Evolutionary conservation across 441 rosid species (phyloP), one percentile per base, ranked within the genome.

Genomic region (Arabidopsis hybrid): DNA sequence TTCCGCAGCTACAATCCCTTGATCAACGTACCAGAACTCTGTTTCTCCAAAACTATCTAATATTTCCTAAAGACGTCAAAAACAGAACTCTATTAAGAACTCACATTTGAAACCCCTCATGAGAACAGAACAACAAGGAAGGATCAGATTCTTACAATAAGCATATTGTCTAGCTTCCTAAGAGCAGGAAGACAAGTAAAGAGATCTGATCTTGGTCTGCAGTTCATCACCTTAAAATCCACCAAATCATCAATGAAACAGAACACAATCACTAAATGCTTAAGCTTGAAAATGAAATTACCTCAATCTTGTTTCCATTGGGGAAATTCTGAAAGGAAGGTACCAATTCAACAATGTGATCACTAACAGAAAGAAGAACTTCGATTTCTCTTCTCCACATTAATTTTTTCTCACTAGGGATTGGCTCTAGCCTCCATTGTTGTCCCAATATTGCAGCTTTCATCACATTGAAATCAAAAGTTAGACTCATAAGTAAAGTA

Each of bases 371-470:
- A 36, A 87, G 85, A 72, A 89, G 87, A 80, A 85, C 86, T 65
- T 87, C 94, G 77, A 85, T 83, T 71, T 87, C 91, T 76, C 94
- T 89, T 80, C 76, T 80, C 94, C 94, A 89, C 90, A 89, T 85
- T 0, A 85, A 43, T 79, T 85, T 89, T 76, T 84, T 89, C 76
- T 84, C 89, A 11, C 38, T 65, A 69, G 83, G 61, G 6, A 84
- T 9, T 40, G 91, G 89, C 74, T 89, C 89, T 80, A 89, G 62
- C 75, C 91, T 83, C 93, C 93, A 89, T 16, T 85, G 78, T 85
- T 89, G 93, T 42, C 93, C 89, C 81, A 89, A 72, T 9, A 87
- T 77, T 17, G 91, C 83, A 67, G 87, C 94, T 89, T 66, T 39
- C 58, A 43, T 35, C n/a, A 16, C 8, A 43, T 60, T 7, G 1